Percentiles rank a stretch among this genome's conserved stretches.
These are phyloP conservation scores for Daldinia loculata DNA, from an alignment of 495 filamentous ascomycete species.

Conservation along the genomic window DNA sequence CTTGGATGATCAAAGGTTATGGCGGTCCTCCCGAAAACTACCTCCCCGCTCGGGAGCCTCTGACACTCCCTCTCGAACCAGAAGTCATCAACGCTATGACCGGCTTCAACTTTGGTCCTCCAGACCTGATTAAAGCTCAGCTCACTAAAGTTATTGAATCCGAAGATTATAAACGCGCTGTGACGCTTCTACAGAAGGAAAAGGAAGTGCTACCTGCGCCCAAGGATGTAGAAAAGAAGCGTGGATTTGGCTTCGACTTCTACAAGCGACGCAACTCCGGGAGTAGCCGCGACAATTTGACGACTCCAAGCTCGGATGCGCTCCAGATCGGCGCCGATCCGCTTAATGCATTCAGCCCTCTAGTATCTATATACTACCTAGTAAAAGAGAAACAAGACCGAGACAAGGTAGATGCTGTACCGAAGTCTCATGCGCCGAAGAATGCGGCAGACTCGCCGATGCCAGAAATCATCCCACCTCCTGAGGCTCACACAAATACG, in stretches of 20 bases:
- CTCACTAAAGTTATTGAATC: constrained; percentile 86
- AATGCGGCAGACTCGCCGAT: constrained; percentile 48
- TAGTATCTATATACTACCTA: constrained; percentile 95
- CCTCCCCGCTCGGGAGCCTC: constrained; percentile 81
- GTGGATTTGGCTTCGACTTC: constrained; percentile 91
- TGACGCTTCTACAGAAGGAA: constrained; percentile 67
- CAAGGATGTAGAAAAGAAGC: constrained; percentile 79
- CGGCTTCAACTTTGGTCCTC: constrained; percentile 93
- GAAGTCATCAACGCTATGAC: constrained; percentile 92
- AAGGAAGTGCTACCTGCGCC: constrained; percentile 70
- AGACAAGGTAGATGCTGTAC: constrained; percentile 69
- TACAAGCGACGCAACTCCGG: constrained; percentile 93
- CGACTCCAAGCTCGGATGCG: constrained; percentile 83
- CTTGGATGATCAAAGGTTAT: constrained; percentile 97
- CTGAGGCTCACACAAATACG: constrained; percentile 91
- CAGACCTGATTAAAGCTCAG: constrained; percentile 81
- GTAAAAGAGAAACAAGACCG: constrained; percentile 93
- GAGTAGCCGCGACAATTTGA: constrained; percentile 87
- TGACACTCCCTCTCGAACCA: constrained; percentile 84
- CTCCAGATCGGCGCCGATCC: constrained; percentile 86
- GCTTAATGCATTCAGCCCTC: constrained; percentile 89
- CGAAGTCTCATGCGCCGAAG: constrained; percentile 69
- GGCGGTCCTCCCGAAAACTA: constrained; percentile 86
- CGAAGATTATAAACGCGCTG: constrained; percentile 87
- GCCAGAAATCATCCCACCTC: constrained; percentile 80